These are phyloP conservation scores for Neostapfia colusana DNA, from an alignment of 176 grass and related monocot species.

Conservation along the genomic window DNA sequence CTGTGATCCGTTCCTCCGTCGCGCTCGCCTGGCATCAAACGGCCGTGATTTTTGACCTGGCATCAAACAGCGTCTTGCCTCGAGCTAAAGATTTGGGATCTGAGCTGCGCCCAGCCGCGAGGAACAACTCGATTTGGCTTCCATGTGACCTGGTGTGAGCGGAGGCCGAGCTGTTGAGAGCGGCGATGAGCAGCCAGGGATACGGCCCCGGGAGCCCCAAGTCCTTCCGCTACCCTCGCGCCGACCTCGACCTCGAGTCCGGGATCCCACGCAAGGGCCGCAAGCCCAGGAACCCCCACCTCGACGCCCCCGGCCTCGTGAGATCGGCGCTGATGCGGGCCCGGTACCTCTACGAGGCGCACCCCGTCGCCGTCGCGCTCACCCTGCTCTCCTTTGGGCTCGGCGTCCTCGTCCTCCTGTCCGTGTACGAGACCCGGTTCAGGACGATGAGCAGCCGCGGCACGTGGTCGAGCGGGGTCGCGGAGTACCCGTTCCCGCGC, in stretches of 20 bases:
- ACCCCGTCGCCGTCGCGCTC: slow-evolving; percentile 63
- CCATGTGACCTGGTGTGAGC: not conserved
- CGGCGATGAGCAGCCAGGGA: slow-evolving; percentile 68
- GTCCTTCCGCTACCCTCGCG: slow-evolving; percentile 75
- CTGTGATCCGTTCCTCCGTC: not conserved
- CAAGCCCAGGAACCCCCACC: slow-evolving; percentile 53
- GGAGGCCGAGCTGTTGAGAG: slow-evolving; percentile 13
- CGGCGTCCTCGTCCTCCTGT: slow-evolving; percentile 58
- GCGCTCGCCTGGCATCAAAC: not conserved
- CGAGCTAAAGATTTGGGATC: not conserved
- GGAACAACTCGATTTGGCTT: slow-evolving; percentile 1
- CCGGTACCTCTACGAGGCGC: slow-evolving; percentile 63
- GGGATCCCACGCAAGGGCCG: slow-evolving; percentile 56
- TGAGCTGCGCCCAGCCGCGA: not conserved
- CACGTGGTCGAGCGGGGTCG: slow-evolving; percentile 29
- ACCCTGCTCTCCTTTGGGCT: slow-evolving; percentile 64
- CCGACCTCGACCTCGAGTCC: slow-evolving; percentile 75
- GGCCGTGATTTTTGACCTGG: not conserved
- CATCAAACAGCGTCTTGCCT: not conserved
- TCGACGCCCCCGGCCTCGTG: slow-evolving; percentile 43
- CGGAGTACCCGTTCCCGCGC: slow-evolving; percentile 51
- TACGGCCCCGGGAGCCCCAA: slow-evolving; percentile 73
- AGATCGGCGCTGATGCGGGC: slow-evolving; percentile 38
- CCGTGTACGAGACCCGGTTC: slow-evolving; percentile 73
- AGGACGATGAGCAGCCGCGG: slow-evolving; percentile 41